Percentiles rank a stretch among this genome's conserved stretches.
phyloP scores from a whole-genome alignment of 768 basidiomycete species.

The Candolleomyces aberdarensis region DNA sequence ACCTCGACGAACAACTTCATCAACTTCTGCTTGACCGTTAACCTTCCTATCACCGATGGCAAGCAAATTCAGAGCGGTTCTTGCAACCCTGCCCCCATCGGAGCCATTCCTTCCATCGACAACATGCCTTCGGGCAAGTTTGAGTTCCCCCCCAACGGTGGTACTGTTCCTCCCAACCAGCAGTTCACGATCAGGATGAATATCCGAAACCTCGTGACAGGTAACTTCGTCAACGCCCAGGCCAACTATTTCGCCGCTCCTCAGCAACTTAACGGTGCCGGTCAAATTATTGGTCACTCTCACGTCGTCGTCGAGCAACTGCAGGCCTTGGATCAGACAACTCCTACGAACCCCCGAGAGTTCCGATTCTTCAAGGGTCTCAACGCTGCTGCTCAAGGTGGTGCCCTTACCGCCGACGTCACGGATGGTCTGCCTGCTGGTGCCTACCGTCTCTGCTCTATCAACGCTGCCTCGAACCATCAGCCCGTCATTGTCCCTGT shows the following conservation, averaged over 20 bases:
- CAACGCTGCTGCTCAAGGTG: slow-evolving; percentile 47
- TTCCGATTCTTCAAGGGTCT: slow-evolving; percentile 69
- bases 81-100: slow-evolving; percentile 53
- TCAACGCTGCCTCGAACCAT: slow-evolving; percentile 50
- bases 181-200: slow-evolving; percentile 41
- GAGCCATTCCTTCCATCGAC: slow-evolving; percentile 38
- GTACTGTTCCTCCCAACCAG: slow-evolving; percentile 34
- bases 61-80: slow-evolving; percentile 43
- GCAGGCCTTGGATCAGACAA: slow-evolving; percentile 37
- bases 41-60: slow-evolving; percentile 51
- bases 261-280: slow-evolving; percentile 41
- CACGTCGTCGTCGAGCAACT: slow-evolving; percentile 55
- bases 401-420: slow-evolving; percentile 44
- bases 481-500: slow-evolving; percentile 44
- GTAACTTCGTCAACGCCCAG: slow-evolving; percentile 51
- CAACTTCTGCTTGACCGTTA: slow-evolving; percentile 49
- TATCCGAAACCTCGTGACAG: slow-evolving; percentile 36
- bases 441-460: slow-evolving; percentile 52
- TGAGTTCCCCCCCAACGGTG: slow-evolving; percentile 39
- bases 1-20: slow-evolving; percentile 66
- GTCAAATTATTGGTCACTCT: slow-evolving; percentile 49
- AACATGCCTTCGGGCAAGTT: slow-evolving; percentile 48
- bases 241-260: slow-evolving; percentile 50
- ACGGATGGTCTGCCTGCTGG: slow-evolving; percentile 51
- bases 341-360: slow-evolving; percentile 41